phyloP scores from a whole-genome alignment of 78 protist species.

The Dictyostelium intermedium region DNA sequence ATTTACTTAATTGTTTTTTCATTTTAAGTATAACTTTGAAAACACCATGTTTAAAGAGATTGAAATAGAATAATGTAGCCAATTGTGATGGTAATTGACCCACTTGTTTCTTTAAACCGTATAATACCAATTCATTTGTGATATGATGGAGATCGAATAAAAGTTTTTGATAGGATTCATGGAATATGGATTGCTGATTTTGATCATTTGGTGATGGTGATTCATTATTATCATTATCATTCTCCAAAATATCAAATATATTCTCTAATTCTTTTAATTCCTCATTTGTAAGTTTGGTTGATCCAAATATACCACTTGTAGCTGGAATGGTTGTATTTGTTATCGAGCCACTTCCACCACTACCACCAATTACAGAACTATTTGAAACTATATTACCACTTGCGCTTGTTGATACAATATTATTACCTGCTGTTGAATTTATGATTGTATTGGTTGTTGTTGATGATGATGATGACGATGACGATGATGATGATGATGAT shows the following conservation, averaged over 20 bases:
- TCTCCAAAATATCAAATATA: slow-evolving; percentile 10
- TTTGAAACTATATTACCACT: not conserved
- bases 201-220: not conserved
- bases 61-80: slow-evolving; percentile 61
- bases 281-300: not conserved
- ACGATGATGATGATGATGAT: not conserved
- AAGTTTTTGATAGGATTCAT: slow-evolving; percentile 25
- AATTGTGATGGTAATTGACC: slow-evolving; percentile 72
- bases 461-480: not conserved
- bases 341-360: not conserved
- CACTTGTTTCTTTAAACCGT: slow-evolving; percentile 73
- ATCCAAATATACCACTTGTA: not conserved
- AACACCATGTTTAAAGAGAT: slow-evolving; percentile 32
- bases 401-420: too few species aligned
- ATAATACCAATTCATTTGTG: slow-evolving; percentile 62
- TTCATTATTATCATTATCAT: not conserved
- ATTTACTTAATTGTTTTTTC: not conserved
- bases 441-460: not conserved
- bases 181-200: slow-evolving; percentile 1
- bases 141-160: slow-evolving; percentile 65
- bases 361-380: not conserved
- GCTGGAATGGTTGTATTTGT: not conserved
- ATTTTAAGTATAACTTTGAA: not conserved
- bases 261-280: slow-evolving; percentile 14
- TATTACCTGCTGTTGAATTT: too few species aligned